phyloP scores from a whole-genome alignment of 352 stramenopile species.

The Plasmopara muralis region DNA sequence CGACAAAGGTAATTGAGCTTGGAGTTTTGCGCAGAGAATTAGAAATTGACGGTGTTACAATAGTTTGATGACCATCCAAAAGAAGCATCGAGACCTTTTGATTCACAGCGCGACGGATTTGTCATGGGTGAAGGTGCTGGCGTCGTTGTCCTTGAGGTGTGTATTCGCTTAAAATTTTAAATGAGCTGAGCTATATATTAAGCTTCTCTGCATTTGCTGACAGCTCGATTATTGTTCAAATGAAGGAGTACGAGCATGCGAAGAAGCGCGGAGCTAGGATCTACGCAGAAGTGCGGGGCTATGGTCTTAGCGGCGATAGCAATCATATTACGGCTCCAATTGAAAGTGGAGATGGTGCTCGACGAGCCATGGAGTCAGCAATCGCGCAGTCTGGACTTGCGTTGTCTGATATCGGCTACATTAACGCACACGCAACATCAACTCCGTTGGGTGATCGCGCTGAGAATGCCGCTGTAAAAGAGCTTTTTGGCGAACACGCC shows the following conservation, averaged over 20 bases:
- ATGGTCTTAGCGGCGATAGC: constrained; percentile 93
- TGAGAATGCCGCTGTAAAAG: constrained; percentile 89
- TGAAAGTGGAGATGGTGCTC: constrained; percentile 60
- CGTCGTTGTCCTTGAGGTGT: constrained; percentile 56
- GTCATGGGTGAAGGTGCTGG: constrained; percentile 90
- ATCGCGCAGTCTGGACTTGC: constrained; percentile 68
- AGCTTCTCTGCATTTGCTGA: background rate
- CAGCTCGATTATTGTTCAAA: background rate
- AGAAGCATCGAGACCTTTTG: constrained; percentile 93
- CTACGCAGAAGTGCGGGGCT: constrained; percentile 93
- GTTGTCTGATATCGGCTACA: constrained; percentile 91
- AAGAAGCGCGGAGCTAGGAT: constrained; percentile 89
- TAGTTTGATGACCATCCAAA: constrained; percentile 91
- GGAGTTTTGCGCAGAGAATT: background rate
- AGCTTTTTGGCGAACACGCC: constrained; percentile 63
- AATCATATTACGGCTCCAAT: constrained; percentile 87
- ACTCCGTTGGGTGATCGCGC: constrained; percentile 95
- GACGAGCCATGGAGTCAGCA: constrained; percentile 89
- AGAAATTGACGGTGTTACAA: constrained; percentile 1
- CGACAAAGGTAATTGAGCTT: constrained; percentile 55
- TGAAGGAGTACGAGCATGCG: constrained; percentile 87
- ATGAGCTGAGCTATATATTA: background rate
- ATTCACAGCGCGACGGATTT: constrained; percentile 93
- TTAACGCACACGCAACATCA: constrained; percentile 98
- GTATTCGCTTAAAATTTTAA: background rate